phyloP scores from a whole-genome alignment of 805 yeast genomes.

The Suhomyces xylopsoci region DNA sequence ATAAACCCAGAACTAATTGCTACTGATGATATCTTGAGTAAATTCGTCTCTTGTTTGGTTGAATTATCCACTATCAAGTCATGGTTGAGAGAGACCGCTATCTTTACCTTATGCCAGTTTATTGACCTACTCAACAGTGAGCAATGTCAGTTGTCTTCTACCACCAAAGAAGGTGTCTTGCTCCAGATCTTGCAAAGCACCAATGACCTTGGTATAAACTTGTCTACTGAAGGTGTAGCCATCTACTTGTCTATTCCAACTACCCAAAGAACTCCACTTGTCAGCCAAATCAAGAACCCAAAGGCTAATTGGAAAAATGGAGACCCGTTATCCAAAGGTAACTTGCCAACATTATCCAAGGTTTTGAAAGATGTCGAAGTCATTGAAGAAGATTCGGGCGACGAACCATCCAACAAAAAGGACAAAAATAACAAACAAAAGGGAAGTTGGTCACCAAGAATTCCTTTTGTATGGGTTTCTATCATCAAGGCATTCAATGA shows the following conservation, averaged over 20 bases:
- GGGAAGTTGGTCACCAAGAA: slow-evolving; percentile 69
- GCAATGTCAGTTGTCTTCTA: slow-evolving; percentile 12
- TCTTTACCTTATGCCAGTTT: slow-evolving; percentile 65
- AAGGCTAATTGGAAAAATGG: slow-evolving; percentile 59
- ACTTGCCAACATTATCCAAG: slow-evolving; percentile 56
- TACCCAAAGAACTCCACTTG: slow-evolving; percentile 13
- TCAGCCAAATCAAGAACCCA: slow-evolving; percentile 10
- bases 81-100: slow-evolving; percentile 83
- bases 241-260: slow-evolving; percentile 55
- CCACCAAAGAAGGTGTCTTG: slow-evolving; percentile 17
- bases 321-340: slow-evolving; percentile 73
- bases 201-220: slow-evolving; percentile 52
- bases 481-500: slow-evolving; percentile 45
- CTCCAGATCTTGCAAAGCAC: slow-evolving; percentile 39
- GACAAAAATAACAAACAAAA: slow-evolving; percentile 44
- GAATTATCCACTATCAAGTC: slow-evolving; percentile 63
- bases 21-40: slow-evolving; percentile 26
- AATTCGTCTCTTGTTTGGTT: slow-evolving; percentile 47
- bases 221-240: slow-evolving; percentile 79
- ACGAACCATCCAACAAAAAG: slow-evolving; percentile 16
- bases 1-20: slow-evolving; percentile 14
- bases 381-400: slow-evolving; percentile 34
- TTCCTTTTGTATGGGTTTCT: slow-evolving; percentile 75
- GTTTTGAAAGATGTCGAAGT: slow-evolving; percentile 59
- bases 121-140: slow-evolving; percentile 11